phyloP scores from a whole-genome alignment of 352 stramenopile species.

The Detonula confervacea region DNA sequence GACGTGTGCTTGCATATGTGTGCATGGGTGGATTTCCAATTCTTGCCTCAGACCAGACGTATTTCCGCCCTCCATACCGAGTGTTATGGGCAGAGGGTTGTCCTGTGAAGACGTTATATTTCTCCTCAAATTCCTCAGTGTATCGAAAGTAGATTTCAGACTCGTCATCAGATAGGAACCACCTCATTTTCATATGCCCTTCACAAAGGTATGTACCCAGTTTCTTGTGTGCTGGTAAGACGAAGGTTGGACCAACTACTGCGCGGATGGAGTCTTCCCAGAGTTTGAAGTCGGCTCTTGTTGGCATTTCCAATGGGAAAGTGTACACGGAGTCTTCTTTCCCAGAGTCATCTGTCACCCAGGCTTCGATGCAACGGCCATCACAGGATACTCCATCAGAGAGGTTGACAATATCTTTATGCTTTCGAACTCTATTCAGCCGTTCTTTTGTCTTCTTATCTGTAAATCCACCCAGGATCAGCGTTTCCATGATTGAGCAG shows the following conservation, averaged over 20 bases:
- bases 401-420: conserved; percentile 1
- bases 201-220: neutral
- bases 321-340: neutral
- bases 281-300: neutral
- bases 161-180: neutral
- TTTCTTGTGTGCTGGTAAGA: neutral
- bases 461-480: neutral
- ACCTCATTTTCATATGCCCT: neutral
- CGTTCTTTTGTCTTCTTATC: neutral
- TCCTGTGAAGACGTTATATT: neutral
- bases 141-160: neutral
- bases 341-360: neutral
- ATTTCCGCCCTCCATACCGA: neutral
- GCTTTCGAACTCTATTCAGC: conserved; percentile 16
- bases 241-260: neutral
- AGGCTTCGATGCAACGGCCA: neutral
- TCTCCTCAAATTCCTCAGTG: neutral
- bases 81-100: neutral
- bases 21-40: neutral
- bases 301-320: conserved; percentile 4
- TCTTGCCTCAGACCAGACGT: neutral
- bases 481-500: neutral
- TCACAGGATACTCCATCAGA: conserved; percentile 1
- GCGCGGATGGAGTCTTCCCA: neutral
- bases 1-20: neutral